phyloP scores from a whole-genome alignment of 495 filamentous ascomycete species.

The Talaromyces thailandensis region DNA sequence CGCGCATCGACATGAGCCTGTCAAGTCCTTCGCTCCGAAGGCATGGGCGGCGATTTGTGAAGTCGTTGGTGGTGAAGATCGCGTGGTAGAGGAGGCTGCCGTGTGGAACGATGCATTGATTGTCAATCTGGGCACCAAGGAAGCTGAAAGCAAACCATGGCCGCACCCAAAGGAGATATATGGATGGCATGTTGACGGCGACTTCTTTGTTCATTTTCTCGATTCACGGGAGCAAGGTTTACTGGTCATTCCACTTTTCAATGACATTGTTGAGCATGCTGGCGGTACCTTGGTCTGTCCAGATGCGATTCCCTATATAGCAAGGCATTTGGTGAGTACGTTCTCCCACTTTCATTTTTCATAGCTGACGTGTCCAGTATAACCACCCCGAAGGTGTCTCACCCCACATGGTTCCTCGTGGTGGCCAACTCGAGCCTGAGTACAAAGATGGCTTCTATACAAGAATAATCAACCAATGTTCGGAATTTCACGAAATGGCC shows the following conservation, averaged over 20 bases:
- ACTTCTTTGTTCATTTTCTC: conserved; percentile 69
- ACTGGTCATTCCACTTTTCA: conserved; percentile 62
- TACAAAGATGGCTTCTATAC: conserved; percentile 43
- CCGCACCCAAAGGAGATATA: conserved; percentile 39
- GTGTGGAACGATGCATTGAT: conserved; percentile 63
- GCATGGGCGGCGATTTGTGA: conserved; percentile 64
- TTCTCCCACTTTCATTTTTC: not conserved
- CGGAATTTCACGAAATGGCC: conserved; percentile 56
- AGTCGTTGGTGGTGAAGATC: conserved; percentile 58
- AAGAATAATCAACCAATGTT: conserved; percentile 35
- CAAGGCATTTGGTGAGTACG: conserved; percentile 42
- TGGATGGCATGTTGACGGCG: conserved; percentile 68
- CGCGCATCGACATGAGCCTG: conserved; percentile 40
- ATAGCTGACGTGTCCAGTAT: conserved; percentile 19
- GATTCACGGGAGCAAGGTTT: conserved; percentile 66
- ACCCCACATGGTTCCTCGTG: conserved; percentile 53
- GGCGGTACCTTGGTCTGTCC: conserved; percentile 64
- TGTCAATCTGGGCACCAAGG: conserved; percentile 59
- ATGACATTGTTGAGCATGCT: conserved; percentile 49
- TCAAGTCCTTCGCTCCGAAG: conserved; percentile 52
- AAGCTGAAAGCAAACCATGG: conserved; percentile 39
- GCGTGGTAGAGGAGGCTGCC: conserved; percentile 37
- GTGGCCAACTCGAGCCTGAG: conserved; percentile 28
- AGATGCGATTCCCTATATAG: conserved; percentile 47
- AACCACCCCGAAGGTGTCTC: conserved; percentile 61